These are phyloP conservation scores for Oryza meridionalis DNA, from an alignment of 176 grass and related monocot genomes.

Conservation along the genomic window DNA sequence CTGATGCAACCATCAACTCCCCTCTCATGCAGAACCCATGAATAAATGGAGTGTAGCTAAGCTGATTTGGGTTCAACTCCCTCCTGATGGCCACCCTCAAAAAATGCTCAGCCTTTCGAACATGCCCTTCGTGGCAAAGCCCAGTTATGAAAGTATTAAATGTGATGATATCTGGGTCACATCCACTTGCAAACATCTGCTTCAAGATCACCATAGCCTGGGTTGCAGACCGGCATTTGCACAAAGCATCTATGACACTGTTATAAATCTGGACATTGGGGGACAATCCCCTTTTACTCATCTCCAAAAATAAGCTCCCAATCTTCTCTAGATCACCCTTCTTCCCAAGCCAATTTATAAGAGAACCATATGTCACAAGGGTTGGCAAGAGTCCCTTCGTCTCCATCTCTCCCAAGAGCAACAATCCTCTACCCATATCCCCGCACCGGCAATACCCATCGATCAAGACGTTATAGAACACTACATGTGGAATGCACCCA, in stretches of 20 bases:
- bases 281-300: slow-evolving; percentile 54
- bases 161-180: slow-evolving; percentile 58
- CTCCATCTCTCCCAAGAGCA: slow-evolving; percentile 68
- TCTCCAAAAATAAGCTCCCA: slow-evolving; percentile 54
- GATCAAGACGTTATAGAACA: slow-evolving; percentile 80
- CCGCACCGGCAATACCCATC: slow-evolving; percentile 63
- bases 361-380: slow-evolving; percentile 60
- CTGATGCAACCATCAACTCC: slow-evolving; percentile 48
- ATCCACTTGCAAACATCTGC: slow-evolving; percentile 59
- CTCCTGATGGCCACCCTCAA: slow-evolving; percentile 61
- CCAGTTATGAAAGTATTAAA: slow-evolving; percentile 77
- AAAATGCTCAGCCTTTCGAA: slow-evolving; percentile 51
- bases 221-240: slow-evolving; percentile 46
- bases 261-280: slow-evolving; percentile 78
- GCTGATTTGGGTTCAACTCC: slow-evolving; percentile 60
- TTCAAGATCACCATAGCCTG: slow-evolving; percentile 65
- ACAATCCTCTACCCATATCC: slow-evolving; percentile 49
- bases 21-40: slow-evolving; percentile 54
- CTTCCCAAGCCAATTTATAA: slow-evolving; percentile 65
- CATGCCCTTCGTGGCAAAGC: slow-evolving; percentile 50
- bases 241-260: slow-evolving; percentile 54
- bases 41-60: slow-evolving; percentile 72
- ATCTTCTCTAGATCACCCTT: slow-evolving; percentile 59
- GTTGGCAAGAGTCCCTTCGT: slow-evolving; percentile 68
- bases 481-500: slow-evolving; percentile 52